Evolutionary conservation across 257 asterid species (phyloP).

Genomic region (Ballota nigra): DNA sequence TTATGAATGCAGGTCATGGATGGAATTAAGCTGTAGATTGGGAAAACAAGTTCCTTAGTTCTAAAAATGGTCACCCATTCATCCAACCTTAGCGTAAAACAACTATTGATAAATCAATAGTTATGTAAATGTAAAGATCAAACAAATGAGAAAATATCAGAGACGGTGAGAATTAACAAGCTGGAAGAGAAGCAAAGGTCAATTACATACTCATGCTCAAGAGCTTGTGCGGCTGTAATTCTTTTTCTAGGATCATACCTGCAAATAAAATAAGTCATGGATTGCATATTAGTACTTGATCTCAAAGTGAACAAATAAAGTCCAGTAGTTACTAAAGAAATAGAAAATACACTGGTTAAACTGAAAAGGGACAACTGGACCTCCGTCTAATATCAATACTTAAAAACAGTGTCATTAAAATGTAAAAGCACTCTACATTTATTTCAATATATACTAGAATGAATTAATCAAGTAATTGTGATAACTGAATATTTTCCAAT

Average conservation of each 20-base stretch:
- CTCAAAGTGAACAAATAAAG: slow-evolving; percentile 17
- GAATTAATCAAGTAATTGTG: slow-evolving; percentile 16
- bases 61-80: neutral
- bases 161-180: slow-evolving; percentile 7
- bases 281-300: slow-evolving; percentile 4
- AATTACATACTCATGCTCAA: slow-evolving; percentile 86
- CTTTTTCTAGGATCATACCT: slow-evolving; percentile 96
- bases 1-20: neutral
- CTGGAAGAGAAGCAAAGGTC: slow-evolving; percentile 15
- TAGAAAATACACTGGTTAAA: neutral
- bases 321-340: slow-evolving; percentile 12
- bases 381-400: neutral
- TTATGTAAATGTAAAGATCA: slow-evolving; percentile 8
- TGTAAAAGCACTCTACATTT: neutral
- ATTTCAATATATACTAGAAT: neutral
- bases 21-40: slow-evolving; percentile 9
- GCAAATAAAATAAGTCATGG: slow-evolving; percentile 37
- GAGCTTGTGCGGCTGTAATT: slow-evolving; percentile 92
- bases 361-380: neutral
- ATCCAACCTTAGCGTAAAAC: slow-evolving; percentile 16
- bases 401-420: neutral
- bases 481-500: slow-evolving; percentile 7
- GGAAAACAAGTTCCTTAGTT: slow-evolving; percentile 4
- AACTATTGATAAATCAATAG: slow-evolving; percentile 1
- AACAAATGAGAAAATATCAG: slow-evolving; percentile 7